These are phyloP conservation scores for Cryptosporidium ubiquitum DNA, from an alignment of 169 alveolate species.

Conservation along the genomic window DNA sequence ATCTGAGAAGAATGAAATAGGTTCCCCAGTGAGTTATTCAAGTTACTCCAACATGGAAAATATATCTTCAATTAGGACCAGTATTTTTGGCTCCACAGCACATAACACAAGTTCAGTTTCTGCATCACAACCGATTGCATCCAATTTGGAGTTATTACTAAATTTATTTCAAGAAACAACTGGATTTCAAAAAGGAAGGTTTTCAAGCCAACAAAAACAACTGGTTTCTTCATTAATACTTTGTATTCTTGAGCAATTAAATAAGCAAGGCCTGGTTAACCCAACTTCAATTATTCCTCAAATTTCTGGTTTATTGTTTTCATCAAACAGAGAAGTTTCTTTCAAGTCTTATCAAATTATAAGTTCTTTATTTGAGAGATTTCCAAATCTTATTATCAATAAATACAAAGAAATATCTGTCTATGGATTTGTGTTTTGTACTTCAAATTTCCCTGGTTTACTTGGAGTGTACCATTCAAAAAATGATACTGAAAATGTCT, in stretches of 20 bases:
- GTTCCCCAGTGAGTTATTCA: slow-evolving; percentile 45
- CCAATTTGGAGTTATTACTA: slow-evolving; percentile 47
- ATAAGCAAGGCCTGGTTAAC: slow-evolving; percentile 67
- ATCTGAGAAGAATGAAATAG: slow-evolving; percentile 1
- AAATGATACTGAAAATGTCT: neutral
- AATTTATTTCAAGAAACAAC: slow-evolving; percentile 16
- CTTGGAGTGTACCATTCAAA: slow-evolving; percentile 22
- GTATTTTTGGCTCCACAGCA: slow-evolving; percentile 6
- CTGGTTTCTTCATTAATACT: slow-evolving; percentile 36
- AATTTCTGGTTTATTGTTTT: slow-evolving; percentile 48
- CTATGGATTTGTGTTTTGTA: slow-evolving; percentile 31
- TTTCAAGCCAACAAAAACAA: slow-evolving; percentile 35
- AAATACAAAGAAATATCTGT: slow-evolving; percentile 63
- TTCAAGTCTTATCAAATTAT: slow-evolving; percentile 43
- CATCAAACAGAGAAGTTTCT: slow-evolving; percentile 45
- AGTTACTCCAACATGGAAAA: slow-evolving; percentile 7
- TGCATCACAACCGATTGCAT: slow-evolving; percentile 69
- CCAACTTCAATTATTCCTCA: slow-evolving; percentile 72
- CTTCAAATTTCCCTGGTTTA: slow-evolving; percentile 5
- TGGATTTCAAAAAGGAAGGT: neutral
- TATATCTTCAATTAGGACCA: slow-evolving; percentile 39
- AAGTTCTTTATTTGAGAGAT: slow-evolving; percentile 43
- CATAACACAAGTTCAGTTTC: slow-evolving; percentile 39
- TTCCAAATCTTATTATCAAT: slow-evolving; percentile 52
- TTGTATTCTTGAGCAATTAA: slow-evolving; percentile 65